phyloP scores from a whole-genome alignment of 73 alveolate species.

The Stentor coeruleus region DNA sequence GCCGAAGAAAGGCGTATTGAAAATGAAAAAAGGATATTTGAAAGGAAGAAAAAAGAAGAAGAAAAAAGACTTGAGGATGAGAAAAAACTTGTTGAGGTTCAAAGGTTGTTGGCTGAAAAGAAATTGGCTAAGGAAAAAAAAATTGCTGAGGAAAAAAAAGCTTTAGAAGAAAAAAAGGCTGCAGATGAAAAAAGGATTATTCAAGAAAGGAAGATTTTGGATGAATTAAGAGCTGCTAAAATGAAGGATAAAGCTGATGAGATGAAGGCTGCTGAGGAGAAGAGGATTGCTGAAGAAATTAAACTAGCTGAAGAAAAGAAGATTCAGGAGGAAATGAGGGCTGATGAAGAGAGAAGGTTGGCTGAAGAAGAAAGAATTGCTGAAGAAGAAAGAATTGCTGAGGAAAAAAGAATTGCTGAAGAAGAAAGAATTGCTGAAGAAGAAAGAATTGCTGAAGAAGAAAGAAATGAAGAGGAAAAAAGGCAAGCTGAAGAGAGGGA shows the following conservation, averaged over 20 bases:
- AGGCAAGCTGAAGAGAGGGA: too few relatives aligned
- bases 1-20: too few relatives aligned
- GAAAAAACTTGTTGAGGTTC: background rate
- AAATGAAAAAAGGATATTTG: background rate
- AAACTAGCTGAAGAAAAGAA: background rate
- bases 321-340: background rate
- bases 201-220: background rate
- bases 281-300: background rate
- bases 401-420: background rate
- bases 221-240: background rate
- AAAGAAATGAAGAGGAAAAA: background rate
- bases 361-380: background rate
- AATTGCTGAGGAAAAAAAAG: background rate
- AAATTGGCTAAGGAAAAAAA: too few relatives aligned
- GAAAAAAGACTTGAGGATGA: background rate
- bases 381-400: slow-evolving; percentile 2
- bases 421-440: background rate
- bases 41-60: background rate
- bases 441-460: background rate
- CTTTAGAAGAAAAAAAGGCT: background rate
- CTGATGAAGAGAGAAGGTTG: background rate
- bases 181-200: background rate
- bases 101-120: background rate
- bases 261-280: background rate
- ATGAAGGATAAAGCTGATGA: background rate